Base-by-base conservation (phyloP, 1,284 basidiomycete genomes). In the Ceratobasidium sp. region DNA sequence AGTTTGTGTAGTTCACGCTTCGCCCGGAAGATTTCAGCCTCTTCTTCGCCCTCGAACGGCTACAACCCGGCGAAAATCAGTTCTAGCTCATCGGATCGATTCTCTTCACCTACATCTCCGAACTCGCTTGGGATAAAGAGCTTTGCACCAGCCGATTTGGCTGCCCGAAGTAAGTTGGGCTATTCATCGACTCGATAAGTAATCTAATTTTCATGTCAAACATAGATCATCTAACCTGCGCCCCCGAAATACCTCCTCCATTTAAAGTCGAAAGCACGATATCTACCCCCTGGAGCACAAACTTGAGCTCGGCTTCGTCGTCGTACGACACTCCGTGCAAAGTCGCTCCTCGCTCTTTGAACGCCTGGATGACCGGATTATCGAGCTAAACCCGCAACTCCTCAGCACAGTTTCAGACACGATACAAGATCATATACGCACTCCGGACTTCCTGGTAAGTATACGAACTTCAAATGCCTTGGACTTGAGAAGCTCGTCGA, bases 101-200 rank as follows among this genome's bases (percentile, higher is more conserved):
- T 43, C 34, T 23, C 23, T 53, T 4, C 39, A 57, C 67, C 59
- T 41, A 58, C 53, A 36, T 58, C 55, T 59, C 64, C 64, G 32
- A 67, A 73, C 26, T 73, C 64, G 52, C 72, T 73, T 2, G 57
- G 64, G 43, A 73, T 61, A 39, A 69, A 73, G 23, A 69, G 65
- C 32, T 73, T 73, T n/a, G 52, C 72, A 12, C 60, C 46, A 32
- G 64, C 72, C 18, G 46, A 21, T 45, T 67, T 69, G 30, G 64
- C 53, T n/a, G 64, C 64, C 12, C 60, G 57, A 3, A 70, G 46
- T 2, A 73, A 58, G 10, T 52, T 50, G 10, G 57, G 55, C 61
- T 73, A 32, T 18, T 52, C 21, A 36, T 2, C 14, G 23, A 3
- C 32, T 26, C 32, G 34, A 10, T 39, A 16, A 36, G 26, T 30